Percentiles rank a stretch among this genome's conserved stretches.
These are phyloP conservation scores for Kockiozyma suomiensis DNA, from an alignment of 805 yeast genomes.

Conservation along the genomic window DNA sequence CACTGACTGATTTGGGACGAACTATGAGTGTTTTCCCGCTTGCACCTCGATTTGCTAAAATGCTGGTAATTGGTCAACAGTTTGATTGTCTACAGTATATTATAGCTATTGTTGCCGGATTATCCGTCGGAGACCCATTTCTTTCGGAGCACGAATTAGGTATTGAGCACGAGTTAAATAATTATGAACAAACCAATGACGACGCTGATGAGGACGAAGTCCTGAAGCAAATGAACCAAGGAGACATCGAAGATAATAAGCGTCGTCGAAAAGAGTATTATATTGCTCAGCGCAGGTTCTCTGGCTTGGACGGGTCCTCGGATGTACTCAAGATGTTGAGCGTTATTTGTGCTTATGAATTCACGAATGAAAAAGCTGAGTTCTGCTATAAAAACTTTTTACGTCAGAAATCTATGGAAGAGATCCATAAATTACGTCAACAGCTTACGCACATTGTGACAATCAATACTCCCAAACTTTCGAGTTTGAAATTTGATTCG, in stretches of 20 bases:
- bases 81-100: conserved; percentile 81
- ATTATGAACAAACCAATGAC: conserved; percentile 40
- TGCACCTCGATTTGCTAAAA: conserved; percentile 90
- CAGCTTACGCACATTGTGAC: conserved; percentile 79
- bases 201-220: conserved; percentile 39
- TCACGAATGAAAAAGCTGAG: conserved; percentile 52
- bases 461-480: conserved; percentile 45
- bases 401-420: conserved; percentile 78
- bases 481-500: conserved; percentile 11
- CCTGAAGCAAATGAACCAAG: conserved; percentile 40
- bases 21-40: conserved; percentile 90
- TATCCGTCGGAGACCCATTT: conserved; percentile 93
- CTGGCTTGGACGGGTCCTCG: conserved; percentile 68
- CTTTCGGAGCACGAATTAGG: conserved; percentile 75
- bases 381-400: conserved; percentile 68
- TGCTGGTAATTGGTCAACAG: conserved; percentile 86
- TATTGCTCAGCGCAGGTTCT: conserved; percentile 55
- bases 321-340: conserved; percentile 77
- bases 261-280: conserved; percentile 54
- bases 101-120: conserved; percentile 87
- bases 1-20: conserved; percentile 75
- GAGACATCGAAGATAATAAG: conserved; percentile 16
- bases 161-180: conserved; percentile 40
- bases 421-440: conserved; percentile 74
- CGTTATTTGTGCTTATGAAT: conserved; percentile 87